Evolutionary conservation across 441 rosid species (phyloP).

Genomic region (Erodium texanum): DNA sequence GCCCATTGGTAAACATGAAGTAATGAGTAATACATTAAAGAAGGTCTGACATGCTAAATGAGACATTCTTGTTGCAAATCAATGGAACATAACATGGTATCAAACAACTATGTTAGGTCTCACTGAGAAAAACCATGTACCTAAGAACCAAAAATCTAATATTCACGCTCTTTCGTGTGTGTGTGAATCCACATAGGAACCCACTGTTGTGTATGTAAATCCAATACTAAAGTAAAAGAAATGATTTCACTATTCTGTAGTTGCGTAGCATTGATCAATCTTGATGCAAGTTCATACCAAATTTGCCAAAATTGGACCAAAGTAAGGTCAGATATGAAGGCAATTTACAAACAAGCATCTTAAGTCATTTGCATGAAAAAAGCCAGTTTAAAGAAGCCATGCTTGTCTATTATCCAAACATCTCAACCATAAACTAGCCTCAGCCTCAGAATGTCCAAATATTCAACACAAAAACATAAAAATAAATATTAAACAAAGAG

Average conservation of each 20-base stretch:
- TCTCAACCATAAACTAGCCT: too few species aligned
- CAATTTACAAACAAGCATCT: background rate
- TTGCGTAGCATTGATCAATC: background rate
- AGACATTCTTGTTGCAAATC: background rate
- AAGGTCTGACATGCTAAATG: background rate
- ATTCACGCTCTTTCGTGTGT: background rate
- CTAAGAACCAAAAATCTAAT: background rate
- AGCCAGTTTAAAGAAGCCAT: background rate
- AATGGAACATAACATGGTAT: background rate
- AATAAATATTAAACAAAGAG: background rate
- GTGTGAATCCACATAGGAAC: background rate
- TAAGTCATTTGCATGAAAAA: background rate
- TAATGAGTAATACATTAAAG: background rate
- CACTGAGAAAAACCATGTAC: background rate
- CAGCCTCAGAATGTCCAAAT: constrained; percentile 74
- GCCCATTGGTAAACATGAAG: background rate
- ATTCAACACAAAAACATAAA: constrained; percentile 28
- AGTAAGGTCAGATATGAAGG: background rate
- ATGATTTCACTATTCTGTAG: background rate
- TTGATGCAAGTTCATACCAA: background rate
- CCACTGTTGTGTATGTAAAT: background rate
- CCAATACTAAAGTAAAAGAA: background rate
- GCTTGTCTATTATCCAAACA: background rate
- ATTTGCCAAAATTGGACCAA: background rate
- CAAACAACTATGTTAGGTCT: background rate